These are phyloP conservation scores for Centaurea solstitialis DNA, from an alignment of 129 eudicot species.

Conservation along the genomic window DNA sequence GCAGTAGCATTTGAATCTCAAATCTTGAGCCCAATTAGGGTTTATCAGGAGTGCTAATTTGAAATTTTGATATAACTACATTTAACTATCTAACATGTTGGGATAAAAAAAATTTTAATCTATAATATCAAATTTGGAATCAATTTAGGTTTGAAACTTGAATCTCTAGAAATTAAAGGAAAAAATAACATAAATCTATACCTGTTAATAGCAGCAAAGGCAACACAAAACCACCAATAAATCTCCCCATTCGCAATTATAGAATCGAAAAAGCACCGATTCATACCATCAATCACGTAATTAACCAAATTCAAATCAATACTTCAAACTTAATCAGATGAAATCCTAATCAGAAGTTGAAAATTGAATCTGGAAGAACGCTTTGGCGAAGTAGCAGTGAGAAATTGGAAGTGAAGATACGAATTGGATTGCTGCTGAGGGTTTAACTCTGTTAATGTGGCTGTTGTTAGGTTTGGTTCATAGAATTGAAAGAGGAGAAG, in stretches of 20 bases:
- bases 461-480: no score
- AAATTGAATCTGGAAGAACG: no score
- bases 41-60: not conserved
- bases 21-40: not conserved
- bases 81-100: not conserved
- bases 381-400: not conserved
- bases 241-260: constrained; percentile 52
- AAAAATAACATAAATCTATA: constrained; percentile 9
- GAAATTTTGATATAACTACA: not conserved
- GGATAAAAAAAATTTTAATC: not conserved
- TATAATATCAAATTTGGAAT: not conserved
- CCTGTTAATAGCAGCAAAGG: constrained; percentile 87
- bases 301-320: not conserved
- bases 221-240: constrained; percentile 67
- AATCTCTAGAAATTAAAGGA: not conserved
- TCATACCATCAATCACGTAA: constrained; percentile 34
- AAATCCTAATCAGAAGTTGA: constrained; percentile 20
- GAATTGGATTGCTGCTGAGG: no score
- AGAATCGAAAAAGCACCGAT: constrained; percentile 17
- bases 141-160: constrained; percentile 4
- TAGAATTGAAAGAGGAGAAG: no score
- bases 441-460: no score
- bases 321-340: not conserved
- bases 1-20: not conserved
- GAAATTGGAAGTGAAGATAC: constrained; percentile 19